Evolutionary conservation across 1,284 basidiomycete species (phyloP).

Genomic region (Chondrostereum purpureum): DNA sequence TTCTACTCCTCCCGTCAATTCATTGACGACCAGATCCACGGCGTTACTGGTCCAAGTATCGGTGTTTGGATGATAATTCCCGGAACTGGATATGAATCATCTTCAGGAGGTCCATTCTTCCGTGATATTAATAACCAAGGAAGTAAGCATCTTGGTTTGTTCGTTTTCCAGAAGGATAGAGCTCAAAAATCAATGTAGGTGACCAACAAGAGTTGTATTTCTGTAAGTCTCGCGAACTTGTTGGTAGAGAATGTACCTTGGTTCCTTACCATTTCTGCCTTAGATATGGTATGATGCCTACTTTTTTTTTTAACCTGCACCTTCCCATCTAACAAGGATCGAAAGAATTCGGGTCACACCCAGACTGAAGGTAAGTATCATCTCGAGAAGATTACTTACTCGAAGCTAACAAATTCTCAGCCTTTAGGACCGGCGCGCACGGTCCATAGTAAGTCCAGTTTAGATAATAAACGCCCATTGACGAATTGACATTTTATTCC

Average conservation of each 20-base stretch:
- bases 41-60: slow-evolving; percentile 30
- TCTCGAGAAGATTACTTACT: too few species aligned
- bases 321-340: too few species aligned
- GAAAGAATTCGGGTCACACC: slow-evolving; percentile 28
- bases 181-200: slow-evolving; percentile 30
- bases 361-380: slow-evolving; percentile 23
- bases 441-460: slow-evolving; percentile 23
- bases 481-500: too few species aligned
- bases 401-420: too few species aligned
- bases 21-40: slow-evolving; percentile 34
- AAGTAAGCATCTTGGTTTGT: slow-evolving; percentile 13
- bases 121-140: slow-evolving; percentile 29
- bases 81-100: slow-evolving; percentile 30
- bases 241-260: too few species aligned
- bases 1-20: slow-evolving; percentile 32
- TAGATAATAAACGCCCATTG: too few species aligned
- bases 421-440: slow-evolving; percentile 24
- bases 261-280: too few species aligned
- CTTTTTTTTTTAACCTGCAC: too few species aligned
- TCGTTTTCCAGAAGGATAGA: too few species aligned
- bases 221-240: too few species aligned
- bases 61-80: slow-evolving; percentile 34
- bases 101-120: slow-evolving; percentile 37
- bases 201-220: slow-evolving; percentile 38
- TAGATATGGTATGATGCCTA: background rate